These are phyloP conservation scores for Hericium coralloides DNA, from an alignment of 768 basidiomycete genomes.

Conservation along the genomic window DNA sequence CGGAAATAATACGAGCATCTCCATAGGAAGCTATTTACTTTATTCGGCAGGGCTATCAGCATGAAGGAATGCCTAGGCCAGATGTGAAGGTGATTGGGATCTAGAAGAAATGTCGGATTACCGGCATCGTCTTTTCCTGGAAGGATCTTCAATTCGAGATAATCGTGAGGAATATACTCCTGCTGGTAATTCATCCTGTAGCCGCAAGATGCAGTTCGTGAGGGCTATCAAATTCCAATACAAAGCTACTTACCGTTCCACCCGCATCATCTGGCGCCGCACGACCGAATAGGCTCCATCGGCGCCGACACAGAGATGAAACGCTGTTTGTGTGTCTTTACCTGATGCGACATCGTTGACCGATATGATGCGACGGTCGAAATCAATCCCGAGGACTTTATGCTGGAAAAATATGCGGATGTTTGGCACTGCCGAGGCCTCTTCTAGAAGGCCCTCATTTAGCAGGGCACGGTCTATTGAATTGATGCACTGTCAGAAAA, in stretches of 20 bases:
- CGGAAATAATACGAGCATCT: not conserved
- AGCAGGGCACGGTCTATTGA: constrained; percentile 86
- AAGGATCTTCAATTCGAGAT: constrained; percentile 94
- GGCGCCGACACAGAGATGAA: constrained; percentile 83
- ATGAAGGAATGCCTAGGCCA: constrained; percentile 99
- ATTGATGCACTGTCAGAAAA: constrained; percentile 69
- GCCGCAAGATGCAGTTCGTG: constrained; percentile 4
- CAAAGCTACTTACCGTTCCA: constrained; percentile 59
- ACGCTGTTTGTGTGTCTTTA: constrained; percentile 37
- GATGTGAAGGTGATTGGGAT: constrained; percentile 95
- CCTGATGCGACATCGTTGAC: constrained; percentile 38
- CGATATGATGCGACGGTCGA: constrained; percentile 50
- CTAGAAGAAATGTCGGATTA: constrained; percentile 68
- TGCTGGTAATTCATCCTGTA: constrained; percentile 91
- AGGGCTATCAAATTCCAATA: constrained; percentile 18
- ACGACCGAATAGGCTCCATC: constrained; percentile 93
- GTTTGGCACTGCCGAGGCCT: constrained; percentile 52
- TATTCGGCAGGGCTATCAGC: constrained; percentile 97
- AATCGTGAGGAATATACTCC: constrained; percentile 92
- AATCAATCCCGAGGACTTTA: constrained; percentile 71
- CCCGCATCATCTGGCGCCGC: constrained; percentile 91
- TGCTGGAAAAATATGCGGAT: constrained; percentile 72
- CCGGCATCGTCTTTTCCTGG: constrained; percentile 56
- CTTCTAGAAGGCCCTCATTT: constrained; percentile 77
- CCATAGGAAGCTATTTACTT: constrained; percentile 45